Percentiles rank a stretch among this genome's conserved stretches.
Evolutionary conservation across 164 flowering plant species (phyloP).

Genomic region (Umbellularia californica): DNA sequence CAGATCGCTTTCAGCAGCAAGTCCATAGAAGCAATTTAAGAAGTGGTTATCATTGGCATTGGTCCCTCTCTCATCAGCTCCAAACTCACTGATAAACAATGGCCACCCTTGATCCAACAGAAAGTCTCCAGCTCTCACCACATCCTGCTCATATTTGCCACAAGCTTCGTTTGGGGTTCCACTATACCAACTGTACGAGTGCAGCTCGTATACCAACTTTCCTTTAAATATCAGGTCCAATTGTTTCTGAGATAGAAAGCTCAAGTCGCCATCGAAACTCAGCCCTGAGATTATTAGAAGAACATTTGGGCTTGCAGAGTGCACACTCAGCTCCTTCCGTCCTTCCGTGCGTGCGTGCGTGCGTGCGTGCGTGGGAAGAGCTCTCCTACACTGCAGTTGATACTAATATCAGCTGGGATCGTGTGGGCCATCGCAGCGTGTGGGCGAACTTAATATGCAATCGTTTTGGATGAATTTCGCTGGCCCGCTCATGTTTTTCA

Average conservation of each 20-base stretch:
- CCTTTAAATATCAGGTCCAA: constrained; percentile 6
- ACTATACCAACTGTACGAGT: constrained; percentile 45
- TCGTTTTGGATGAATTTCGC: no score
- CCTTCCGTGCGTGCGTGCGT: no score
- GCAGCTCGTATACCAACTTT: constrained; percentile 36
- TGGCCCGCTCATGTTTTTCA: no score
- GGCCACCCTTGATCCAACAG: constrained; percentile 31
- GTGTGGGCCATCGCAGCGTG: no score
- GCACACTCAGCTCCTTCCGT: no score
- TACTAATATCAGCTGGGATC: no score
- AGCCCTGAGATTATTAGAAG: constrained; percentile 47
- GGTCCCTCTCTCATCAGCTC: constrained; percentile 34
- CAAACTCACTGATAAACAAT: constrained; percentile 53
- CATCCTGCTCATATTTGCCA: not conserved
- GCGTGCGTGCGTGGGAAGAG: no score
- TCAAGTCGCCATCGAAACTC: constrained; percentile 29
- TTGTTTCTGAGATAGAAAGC: constrained; percentile 24
- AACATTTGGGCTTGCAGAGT: constrained; percentile 34
- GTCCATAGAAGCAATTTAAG: constrained; percentile 38
- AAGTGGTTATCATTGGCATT: constrained; percentile 29
- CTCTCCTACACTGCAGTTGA: no score
- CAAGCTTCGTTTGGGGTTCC: constrained; percentile 2
- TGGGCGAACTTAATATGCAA: no score
- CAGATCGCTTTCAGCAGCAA: constrained; percentile 31
- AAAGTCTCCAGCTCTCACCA: constrained; percentile 23